These are phyloP conservation scores for Claviceps paspali DNA, from an alignment of 2,329 filamentous ascomycete species.

Conservation along the genomic window DNA sequence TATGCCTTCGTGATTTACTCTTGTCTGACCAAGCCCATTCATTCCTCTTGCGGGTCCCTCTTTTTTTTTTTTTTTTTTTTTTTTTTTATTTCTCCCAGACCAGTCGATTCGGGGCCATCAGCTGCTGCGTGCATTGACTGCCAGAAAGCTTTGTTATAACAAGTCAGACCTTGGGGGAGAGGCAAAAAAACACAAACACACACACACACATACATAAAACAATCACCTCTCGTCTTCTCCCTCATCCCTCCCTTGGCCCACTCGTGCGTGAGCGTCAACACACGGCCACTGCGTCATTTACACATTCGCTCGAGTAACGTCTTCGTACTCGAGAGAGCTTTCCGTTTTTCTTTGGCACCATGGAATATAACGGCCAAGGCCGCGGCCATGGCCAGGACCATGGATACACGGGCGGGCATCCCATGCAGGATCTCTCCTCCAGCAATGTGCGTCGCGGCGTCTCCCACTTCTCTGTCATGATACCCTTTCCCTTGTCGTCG, in stretches of 20 bases:
- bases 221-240: neutral
- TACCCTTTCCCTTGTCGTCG: slow-evolving; percentile 2
- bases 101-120: neutral
- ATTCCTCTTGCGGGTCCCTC: slow-evolving; percentile 5
- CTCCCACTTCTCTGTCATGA: neutral
- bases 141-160: neutral
- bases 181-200: neutral
- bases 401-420: slow-evolving; percentile 44
- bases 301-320: neutral
- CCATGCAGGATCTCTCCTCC: slow-evolving; percentile 49
- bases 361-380: slow-evolving; percentile 49
- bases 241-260: neutral
- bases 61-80: no score
- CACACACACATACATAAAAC: no score
- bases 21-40: neutral
- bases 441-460: slow-evolving; percentile 37
- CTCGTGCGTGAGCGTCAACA: neutral
- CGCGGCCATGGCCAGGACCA: slow-evolving; percentile 32
- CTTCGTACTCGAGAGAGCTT: slow-evolving; percentile 10
- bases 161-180: neutral
- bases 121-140: neutral
- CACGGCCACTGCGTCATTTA: neutral
- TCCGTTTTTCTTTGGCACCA: slow-evolving; percentile 13
- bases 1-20: neutral
- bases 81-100: no score